Base-by-base conservation (phyloP, 1,139 yeast genomes). In the Debaryomyces fabryi region DNA sequence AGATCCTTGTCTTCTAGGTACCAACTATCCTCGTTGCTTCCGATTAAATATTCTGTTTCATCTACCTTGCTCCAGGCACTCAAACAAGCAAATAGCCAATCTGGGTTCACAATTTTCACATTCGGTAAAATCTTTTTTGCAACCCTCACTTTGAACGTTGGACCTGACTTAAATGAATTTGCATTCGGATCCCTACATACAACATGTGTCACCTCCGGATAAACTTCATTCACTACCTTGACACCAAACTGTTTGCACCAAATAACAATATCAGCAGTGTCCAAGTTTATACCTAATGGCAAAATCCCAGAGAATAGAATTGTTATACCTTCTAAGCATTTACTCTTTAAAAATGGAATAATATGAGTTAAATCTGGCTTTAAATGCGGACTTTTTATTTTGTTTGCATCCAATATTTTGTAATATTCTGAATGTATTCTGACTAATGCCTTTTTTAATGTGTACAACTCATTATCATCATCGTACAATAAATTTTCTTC, bases 161-260 rank as follows among this genome's bases (percentile, higher is more conserved):
- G 72, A 1, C 80, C 81, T 16, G 59, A 45, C 36, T 56, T 57
- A 27, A 55, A 52, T 2, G 59, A 50, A 20, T 56, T 58, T 1
- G 91, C 85, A 16, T 85, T 83, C 2, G 89, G 85, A 51, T 85
- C 87, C 35, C 79, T 65, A 41, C 97, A 90, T 23, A 93, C 84
- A 5, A 95, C 89, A 67, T 93, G 99, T 0, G 99, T 95, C 2
- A 96, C 93, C 3, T 81, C 74, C 15, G 84, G 82, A 44, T 80
- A 77, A 23, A 88, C 85, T 52, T 89, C 92, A 16, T 85, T 78
- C 0, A 88, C 88, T 8, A 93, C 92, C 6, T 76, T 76, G 0
- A 96, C 98, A 0, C 99, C 99, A 74, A 93, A 93, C 51, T 92
- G 89, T 49, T 82, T 81, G 15, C 93, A 88, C 97, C 98, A 92